A percentile compares a stretch with the other conserved stretches of the same genome.
These are phyloP conservation scores for Xylaria sp. DNA, from an alignment of 2,329 filamentous ascomycete genomes.

Conservation along the genomic window DNA sequence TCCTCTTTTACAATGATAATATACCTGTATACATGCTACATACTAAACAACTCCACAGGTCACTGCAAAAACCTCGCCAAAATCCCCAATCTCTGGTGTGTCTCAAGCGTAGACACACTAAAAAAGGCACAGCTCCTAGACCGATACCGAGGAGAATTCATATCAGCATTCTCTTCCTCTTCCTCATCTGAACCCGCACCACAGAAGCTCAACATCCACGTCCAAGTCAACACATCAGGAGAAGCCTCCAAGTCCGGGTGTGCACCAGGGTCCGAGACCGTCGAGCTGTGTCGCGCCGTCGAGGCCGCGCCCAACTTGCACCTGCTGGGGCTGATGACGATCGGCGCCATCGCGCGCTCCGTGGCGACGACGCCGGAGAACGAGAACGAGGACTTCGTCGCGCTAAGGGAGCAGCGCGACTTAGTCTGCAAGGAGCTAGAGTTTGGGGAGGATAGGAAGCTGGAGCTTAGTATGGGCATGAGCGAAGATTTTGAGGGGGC, in stretches of 20 bases:
- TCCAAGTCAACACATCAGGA: constrained; percentile 95
- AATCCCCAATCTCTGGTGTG: constrained; percentile 89
- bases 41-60: constrained; percentile 61
- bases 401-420: constrained; percentile 76
- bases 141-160: constrained; percentile 74
- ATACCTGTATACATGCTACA: no score
- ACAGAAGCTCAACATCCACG: constrained; percentile 75
- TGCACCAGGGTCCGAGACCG: constrained; percentile 70
- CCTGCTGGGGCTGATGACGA: constrained; percentile 92
- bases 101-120: constrained; percentile 86
- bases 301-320: constrained; percentile 71
- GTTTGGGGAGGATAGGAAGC: constrained; percentile 56
- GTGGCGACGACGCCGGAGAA: constrained; percentile 76
- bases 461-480: constrained; percentile 99
- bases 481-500: constrained; percentile 95
- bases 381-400: constrained; percentile 91
- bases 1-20: neutral
- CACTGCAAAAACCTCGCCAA: constrained; percentile 90
- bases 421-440: constrained; percentile 72
- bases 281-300: constrained; percentile 76
- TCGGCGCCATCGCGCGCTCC: constrained; percentile 91
- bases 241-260: constrained; percentile 88
- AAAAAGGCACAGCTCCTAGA: constrained; percentile 91
- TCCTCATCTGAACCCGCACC: constrained; percentile 40
- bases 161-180: constrained; percentile 49